Evolutionary conservation across 2,329 filamentous ascomycete species (phyloP), one percentile per base, ranked within the genome.

Genomic region (Arthrocladium fulminans): DNA sequence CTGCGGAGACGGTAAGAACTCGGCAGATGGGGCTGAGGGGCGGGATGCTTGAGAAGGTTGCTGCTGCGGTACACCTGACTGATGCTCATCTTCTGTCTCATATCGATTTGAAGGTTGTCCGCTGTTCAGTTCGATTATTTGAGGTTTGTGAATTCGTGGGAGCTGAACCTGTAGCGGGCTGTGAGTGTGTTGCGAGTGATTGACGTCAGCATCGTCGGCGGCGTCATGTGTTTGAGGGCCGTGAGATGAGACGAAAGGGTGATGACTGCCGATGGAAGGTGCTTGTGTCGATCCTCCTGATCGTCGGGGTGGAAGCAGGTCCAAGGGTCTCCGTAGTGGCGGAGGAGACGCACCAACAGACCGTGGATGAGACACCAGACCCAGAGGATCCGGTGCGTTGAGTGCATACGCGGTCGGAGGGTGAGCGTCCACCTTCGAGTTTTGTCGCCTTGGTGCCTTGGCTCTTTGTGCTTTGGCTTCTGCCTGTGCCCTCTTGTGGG

Each of bases 401-500:
- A 38, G 34, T n/a, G n/a, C n/a, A n/a, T n/a, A n/a, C n/a, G n/a
- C n/a, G n/a, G n/a, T n/a, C n/a, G n/a, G n/a, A n/a, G n/a, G n/a
- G n/a, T n/a, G n/a, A n/a, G n/a, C n/a, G n/a, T n/a, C n/a, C n/a
- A n/a, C n/a, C n/a, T n/a, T n/a, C n/a, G n/a, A n/a, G n/a, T n/a
- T n/a, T n/a, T n/a, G n/a, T 25, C 39, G 39, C 19, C 19, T 47
- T 4, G 34, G 32, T 27, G 32, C 32, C 17, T 35, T 29, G n/a
- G 17, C 32, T 39, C 29, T 32, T 20, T 30, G 17, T 27, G n/a
- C 44, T n/a, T 24, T 32, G 10, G 25, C 44, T 39, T 30, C 44
- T 3, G 34, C 17, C 35, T 47, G 44, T 27, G 44, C 44, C 20
- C 13, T 38, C 22, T 47, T 47, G 23, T 27, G 44, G 7, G 23